phyloP scores from a whole-genome alignment of 495 filamentous ascomycete genomes.

The Tuber borchii region DNA sequence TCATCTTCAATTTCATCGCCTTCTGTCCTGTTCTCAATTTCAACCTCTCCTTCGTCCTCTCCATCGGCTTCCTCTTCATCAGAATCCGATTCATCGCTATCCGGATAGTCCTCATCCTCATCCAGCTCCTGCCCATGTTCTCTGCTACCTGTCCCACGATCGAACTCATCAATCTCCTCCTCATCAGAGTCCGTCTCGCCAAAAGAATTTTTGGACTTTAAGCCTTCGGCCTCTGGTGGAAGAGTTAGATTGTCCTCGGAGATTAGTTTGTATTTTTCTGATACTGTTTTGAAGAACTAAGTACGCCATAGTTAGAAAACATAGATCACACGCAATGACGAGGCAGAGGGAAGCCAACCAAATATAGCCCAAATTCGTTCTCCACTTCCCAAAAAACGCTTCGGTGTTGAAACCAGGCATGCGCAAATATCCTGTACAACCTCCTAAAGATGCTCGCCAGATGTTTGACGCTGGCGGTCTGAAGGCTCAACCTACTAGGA shows the following conservation, averaged over 20 bases:
- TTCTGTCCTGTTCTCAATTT: constrained; percentile 25
- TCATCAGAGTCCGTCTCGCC: constrained; percentile 34
- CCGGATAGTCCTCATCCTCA: constrained; percentile 34
- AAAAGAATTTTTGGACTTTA: constrained; percentile 45
- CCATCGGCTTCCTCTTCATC: constrained; percentile 39
- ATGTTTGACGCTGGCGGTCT: constrained; percentile 62
- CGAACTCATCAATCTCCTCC: constrained; percentile 35
- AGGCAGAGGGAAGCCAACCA: constrained; percentile 41
- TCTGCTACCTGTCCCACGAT: constrained; percentile 30
- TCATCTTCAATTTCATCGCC: constrained; percentile 31
- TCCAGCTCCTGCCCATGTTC: constrained; percentile 28
- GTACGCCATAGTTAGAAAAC: not conserved
- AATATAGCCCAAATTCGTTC: constrained; percentile 73
- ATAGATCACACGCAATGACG: not conserved
- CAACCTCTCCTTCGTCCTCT: constrained; percentile 25
- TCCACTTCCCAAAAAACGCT: constrained; percentile 97
- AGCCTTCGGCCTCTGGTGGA: constrained; percentile 82
- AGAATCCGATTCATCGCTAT: constrained; percentile 38
- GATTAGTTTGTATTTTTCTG: constrained; percentile 79
- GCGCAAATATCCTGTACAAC: constrained; percentile 92
- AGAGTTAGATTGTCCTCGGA: constrained; percentile 93
- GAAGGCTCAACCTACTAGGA: constrained; percentile 74
- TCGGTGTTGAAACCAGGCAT: constrained; percentile 96
- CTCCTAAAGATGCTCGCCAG: constrained; percentile 89
- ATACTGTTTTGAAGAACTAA: constrained; percentile 87